A percentile compares a stretch with the other conserved stretches of the same genome.
phyloP scores from a whole-genome alignment of 371 early-diverging fungal species.

The Smittium culicis region DNA sequence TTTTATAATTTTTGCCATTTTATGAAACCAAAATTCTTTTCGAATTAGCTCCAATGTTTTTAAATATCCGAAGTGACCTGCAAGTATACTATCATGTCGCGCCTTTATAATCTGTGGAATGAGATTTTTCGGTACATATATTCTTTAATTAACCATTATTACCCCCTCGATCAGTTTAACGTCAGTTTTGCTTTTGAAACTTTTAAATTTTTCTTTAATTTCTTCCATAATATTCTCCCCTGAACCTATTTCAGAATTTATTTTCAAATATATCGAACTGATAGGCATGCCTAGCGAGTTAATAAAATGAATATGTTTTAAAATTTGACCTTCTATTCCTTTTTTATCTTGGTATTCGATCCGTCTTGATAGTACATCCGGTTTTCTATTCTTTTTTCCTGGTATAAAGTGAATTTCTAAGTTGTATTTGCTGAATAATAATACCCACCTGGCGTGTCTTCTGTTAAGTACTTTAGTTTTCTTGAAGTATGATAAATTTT shows the following conservation, averaged over 20 bases:
- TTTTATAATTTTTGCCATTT: conserved; percentile 25
- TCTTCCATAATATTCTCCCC: too few relatives aligned
- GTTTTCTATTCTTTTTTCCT: conserved; percentile 2
- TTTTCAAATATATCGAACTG: too few relatives aligned
- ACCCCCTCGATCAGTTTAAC: too few relatives aligned
- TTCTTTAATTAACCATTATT: neutral
- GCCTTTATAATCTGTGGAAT: conserved; percentile 3
- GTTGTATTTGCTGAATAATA: conserved; percentile 8
- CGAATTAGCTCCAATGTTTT: conserved; percentile 28
- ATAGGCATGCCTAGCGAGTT: neutral
- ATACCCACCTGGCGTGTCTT: conserved; percentile 1
- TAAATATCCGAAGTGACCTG: conserved; percentile 11
- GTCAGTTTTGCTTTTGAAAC: too few relatives aligned
- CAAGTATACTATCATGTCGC: conserved; percentile 11
- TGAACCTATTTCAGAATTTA: too few relatives aligned
- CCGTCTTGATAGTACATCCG: conserved; percentile 13
- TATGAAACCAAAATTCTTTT: conserved; percentile 32
- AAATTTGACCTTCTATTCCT: neutral
- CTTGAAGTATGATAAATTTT: conserved; percentile 3
- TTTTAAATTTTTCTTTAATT: too few relatives aligned
- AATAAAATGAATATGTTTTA: neutral
- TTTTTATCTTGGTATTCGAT: neutral
- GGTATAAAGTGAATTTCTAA: conserved; percentile 12
- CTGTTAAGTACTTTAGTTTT: neutral
- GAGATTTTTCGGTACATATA: neutral